These are phyloP conservation scores for Tremellales sp. DNA, from an alignment of 1,284 basidiomycete species.

Conservation along the genomic window DNA sequence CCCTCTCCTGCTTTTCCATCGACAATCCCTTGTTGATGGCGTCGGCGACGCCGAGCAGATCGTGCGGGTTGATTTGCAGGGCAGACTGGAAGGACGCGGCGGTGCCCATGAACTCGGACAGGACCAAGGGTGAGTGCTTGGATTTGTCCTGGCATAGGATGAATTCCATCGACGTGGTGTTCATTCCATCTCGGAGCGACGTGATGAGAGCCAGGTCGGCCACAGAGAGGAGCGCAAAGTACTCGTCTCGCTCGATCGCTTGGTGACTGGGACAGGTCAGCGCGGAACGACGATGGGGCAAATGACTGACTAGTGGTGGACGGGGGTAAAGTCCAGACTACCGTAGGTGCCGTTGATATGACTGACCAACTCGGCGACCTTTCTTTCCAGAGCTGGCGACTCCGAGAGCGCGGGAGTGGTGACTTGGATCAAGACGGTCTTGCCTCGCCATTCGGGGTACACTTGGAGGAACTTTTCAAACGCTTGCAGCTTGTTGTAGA, in stretches of 20 bases:
- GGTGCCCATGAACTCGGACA: conserved; percentile 98
- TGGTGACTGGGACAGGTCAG: conserved; percentile 65
- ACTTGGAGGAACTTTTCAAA: conserved; percentile 91
- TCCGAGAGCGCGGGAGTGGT: conserved; percentile 93
- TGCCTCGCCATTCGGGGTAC: conserved; percentile 94
- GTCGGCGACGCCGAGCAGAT: conserved; percentile 76
- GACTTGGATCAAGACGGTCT: conserved; percentile 70
- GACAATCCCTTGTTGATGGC: conserved; percentile 85
- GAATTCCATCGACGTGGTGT: conserved; percentile 98
- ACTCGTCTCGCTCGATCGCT: conserved; percentile 95
- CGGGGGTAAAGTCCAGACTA: conserved; percentile 90
- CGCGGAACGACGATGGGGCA: not conserved
- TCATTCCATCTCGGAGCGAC: conserved; percentile 95
- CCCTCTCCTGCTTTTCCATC: conserved; percentile 77
- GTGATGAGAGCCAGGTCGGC: conserved; percentile 96
- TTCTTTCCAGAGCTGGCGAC: conserved; percentile 87
- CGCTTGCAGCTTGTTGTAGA: conserved; percentile 93
- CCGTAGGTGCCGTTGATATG: conserved; percentile 98
- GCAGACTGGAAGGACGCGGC: conserved; percentile 47
- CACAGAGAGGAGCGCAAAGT: conserved; percentile 91
- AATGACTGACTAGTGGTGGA: conserved; percentile 84
- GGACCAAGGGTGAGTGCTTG: conserved; percentile 73
- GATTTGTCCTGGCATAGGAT: conserved; percentile 84
- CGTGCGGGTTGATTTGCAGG: conserved; percentile 50
- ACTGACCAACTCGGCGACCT: conserved; percentile 90